These are phyloP conservation scores for Trametes cingulata DNA, from an alignment of 768 basidiomycete species.

Conservation along the genomic window DNA sequence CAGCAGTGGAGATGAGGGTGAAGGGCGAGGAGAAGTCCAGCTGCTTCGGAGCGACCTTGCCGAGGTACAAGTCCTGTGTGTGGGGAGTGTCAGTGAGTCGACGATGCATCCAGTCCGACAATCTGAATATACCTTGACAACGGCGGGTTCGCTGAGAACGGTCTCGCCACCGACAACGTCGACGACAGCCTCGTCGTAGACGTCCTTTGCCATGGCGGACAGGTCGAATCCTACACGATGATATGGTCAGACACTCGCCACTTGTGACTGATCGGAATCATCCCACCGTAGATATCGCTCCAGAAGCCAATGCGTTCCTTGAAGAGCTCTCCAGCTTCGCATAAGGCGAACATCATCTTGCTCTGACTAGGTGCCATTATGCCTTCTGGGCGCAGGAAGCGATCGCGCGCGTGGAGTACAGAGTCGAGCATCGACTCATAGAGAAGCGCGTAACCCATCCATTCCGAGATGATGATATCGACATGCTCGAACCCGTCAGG, in stretches of 20 bases:
- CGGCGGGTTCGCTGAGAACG: constrained; percentile 60
- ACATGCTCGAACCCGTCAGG: constrained; percentile 75
- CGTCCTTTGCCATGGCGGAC: constrained; percentile 71
- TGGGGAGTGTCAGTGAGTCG: neutral
- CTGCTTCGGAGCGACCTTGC: constrained; percentile 61
- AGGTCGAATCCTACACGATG: constrained; percentile 76
- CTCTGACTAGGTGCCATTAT: constrained; percentile 92
- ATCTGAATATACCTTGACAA: constrained; percentile 57
- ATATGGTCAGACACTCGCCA: neutral
- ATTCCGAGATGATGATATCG: constrained; percentile 95
- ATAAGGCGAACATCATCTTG: constrained; percentile 80
- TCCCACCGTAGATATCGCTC: constrained; percentile 85
- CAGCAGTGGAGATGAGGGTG: constrained; percentile 62
- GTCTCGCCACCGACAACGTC: constrained; percentile 73
- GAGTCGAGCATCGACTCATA: constrained; percentile 99
- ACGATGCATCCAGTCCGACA: neutral
- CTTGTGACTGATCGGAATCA: neutral
- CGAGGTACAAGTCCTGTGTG: constrained; percentile 73
- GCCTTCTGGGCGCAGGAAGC: constrained; percentile 66
- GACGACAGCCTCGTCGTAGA: constrained; percentile 81
- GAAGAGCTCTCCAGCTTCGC: constrained; percentile 71
- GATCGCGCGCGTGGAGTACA: constrained; percentile 84
- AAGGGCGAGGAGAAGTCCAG: constrained; percentile 83
- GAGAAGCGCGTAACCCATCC: constrained; percentile 93
- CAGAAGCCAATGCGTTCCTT: constrained; percentile 89